Base-by-base conservation (phyloP, 441 rosid species). In the Sinapis alba region DNA sequence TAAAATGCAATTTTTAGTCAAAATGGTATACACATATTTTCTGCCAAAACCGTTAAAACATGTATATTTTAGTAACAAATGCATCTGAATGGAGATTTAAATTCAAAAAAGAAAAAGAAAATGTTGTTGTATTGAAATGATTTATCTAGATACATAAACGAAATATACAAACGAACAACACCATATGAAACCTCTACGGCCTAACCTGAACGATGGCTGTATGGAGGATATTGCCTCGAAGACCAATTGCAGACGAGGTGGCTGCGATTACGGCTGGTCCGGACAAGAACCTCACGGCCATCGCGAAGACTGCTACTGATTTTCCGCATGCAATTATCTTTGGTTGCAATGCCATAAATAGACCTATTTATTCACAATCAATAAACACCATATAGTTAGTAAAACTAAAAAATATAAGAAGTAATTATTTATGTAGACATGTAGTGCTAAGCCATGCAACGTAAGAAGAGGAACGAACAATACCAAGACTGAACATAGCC, bases 211-310 rank as follows among this genome's bases (percentile, higher is more conserved):
- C 96, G 65, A 93, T 93, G 58, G 98, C 93, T 2, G 88, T 81
- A 58, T 86, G 98, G 43, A 93, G 84, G 71, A 93, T 96, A 77
- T 62, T 88, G 21, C 96, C 98, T 1, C 93, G 89, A 72, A 89
- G 81, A 9, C 98, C 97, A 38, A 91, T 86, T 28, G 97, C 96
- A 27, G 91, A 89, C 20, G 96, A 88, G 65, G 96, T 88, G 11
- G 98, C 98, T 61, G 98, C 98, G 58, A 91, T 91, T 18, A 93
- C 97, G 0, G 98, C 97, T 1, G 98, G 98, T 23, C 98, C 97
- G 0, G 96, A 88, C 82, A 93, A 73, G 80, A 93, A 93, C 78
- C 98, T 83, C 30, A 91, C 96, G 0, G 97, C 98, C 97, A 93
- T 91, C 7, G 98, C 87, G 78, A 91, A 93, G 27, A 88, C 79